These are phyloP conservation scores for Rhizoctonia solani DNA, from an alignment of 1,284 basidiomycete species.

Conservation along the genomic window DNA sequence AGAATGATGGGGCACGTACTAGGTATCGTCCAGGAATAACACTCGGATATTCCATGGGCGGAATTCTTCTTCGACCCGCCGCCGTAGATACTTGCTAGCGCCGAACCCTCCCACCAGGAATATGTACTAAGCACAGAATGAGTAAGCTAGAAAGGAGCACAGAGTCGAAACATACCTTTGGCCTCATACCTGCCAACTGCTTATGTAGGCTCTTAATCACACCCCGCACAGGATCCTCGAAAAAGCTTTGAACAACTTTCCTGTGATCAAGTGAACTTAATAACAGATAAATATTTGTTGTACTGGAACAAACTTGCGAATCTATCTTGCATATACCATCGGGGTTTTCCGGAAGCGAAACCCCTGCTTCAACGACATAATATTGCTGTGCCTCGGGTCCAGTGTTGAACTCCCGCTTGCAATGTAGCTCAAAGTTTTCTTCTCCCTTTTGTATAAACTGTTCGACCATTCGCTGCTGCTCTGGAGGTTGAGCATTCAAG, in stretches of 20 bases:
- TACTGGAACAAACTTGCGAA: background rate
- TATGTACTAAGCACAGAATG: conserved; percentile 3
- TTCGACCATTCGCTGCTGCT: conserved; percentile 1
- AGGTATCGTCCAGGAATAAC: conserved; percentile 5
- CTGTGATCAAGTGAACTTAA: background rate
- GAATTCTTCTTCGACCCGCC: background rate
- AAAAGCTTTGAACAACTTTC: conserved; percentile 9
- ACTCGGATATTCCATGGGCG: background rate
- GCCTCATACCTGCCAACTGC: background rate
- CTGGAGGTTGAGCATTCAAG: background rate
- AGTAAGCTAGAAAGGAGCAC: background rate
- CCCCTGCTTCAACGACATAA: conserved; percentile 6
- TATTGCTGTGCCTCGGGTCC: background rate
- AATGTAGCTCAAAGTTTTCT: conserved; percentile 15
- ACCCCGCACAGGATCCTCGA: background rate
- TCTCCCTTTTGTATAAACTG: conserved; percentile 13
- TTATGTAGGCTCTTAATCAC: conserved; percentile 3
- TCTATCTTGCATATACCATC: conserved; percentile 1
- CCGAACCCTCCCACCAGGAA: conserved; percentile 29
- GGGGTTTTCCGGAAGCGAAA: conserved; percentile 1
- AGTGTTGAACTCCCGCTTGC: conserved; percentile 13
- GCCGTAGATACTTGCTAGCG: conserved; percentile 12
- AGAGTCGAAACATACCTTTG: background rate
- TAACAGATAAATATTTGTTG: background rate
- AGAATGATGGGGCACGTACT: background rate